phyloP scores from a whole-genome alignment of 2,329 filamentous ascomycete genomes.

The Aspergillus sergii region DNA sequence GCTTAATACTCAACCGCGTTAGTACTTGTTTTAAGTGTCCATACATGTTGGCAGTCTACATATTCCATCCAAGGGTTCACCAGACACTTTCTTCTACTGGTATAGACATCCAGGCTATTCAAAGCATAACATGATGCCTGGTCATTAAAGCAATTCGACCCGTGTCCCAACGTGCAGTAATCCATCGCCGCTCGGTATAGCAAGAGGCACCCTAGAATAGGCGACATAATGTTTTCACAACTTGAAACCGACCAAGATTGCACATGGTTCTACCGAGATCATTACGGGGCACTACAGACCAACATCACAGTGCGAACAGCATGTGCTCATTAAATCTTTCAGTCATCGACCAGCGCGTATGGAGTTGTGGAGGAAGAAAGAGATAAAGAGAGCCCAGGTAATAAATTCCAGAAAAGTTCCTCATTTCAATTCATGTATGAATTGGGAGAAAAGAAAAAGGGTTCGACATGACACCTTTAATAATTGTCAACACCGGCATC shows the following conservation, averaged over 20 bases:
- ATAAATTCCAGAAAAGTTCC: slow-evolving; percentile 28
- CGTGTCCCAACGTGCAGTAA: background rate
- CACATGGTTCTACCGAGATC: background rate
- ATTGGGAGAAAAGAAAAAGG: slow-evolving; percentile 30
- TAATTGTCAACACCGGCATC: slow-evolving; percentile 37
- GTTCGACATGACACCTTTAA: slow-evolving; percentile 35
- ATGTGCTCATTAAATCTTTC: background rate
- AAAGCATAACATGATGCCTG: background rate
- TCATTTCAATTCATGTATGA: slow-evolving; percentile 32
- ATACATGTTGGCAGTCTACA: slow-evolving; percentile 2
- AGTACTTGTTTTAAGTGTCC: background rate
- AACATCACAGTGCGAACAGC: background rate
- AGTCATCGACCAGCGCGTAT: background rate
- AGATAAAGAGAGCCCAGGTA: slow-evolving; percentile 1
- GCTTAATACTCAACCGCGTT: slow-evolving; percentile 2
- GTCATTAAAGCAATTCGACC: background rate
- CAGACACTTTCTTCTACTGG: background rate
- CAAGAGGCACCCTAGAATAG: background rate
- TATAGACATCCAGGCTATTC: background rate
- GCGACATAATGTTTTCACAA: background rate
- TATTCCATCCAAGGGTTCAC: background rate
- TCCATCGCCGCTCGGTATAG: background rate
- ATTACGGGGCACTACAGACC: slow-evolving; percentile 2
- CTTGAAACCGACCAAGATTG: background rate
- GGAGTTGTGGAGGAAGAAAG: background rate